phyloP scores from a whole-genome alignment of 331 rosid species.

The Pyracantha coccinea region DNA sequence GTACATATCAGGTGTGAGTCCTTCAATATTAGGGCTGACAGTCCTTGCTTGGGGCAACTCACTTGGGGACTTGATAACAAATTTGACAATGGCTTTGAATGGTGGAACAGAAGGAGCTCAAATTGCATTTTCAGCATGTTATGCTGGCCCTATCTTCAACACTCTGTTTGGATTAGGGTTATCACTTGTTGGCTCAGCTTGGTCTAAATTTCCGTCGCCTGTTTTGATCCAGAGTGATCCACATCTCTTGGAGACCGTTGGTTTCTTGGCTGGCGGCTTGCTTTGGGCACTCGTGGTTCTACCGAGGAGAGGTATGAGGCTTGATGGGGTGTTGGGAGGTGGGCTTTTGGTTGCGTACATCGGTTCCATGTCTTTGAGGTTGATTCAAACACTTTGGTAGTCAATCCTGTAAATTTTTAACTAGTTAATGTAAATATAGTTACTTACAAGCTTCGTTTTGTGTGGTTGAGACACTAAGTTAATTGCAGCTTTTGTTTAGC shows the following conservation, averaged over 20 bases:
- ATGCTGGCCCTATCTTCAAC: slow-evolving; percentile 91
- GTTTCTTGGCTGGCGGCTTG: slow-evolving; percentile 51
- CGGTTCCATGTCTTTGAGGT: slow-evolving; percentile 45
- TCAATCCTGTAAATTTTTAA: background rate
- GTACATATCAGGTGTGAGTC: slow-evolving; percentile 50
- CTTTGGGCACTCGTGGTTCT: slow-evolving; percentile 70
- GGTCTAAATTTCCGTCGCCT: slow-evolving; percentile 54
- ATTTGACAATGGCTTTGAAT: slow-evolving; percentile 68
- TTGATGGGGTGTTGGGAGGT: slow-evolving; percentile 56
- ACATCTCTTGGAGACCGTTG: slow-evolving; percentile 57
- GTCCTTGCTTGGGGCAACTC: slow-evolving; percentile 95
- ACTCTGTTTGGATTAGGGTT: slow-evolving; percentile 68
- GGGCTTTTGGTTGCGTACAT: slow-evolving; percentile 57
- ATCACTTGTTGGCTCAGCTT: slow-evolving; percentile 45
- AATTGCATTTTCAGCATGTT: slow-evolving; percentile 79
- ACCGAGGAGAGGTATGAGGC: slow-evolving; percentile 57
- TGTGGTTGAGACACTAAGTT: background rate
- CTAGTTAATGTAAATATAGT: background rate
- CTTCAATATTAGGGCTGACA: slow-evolving; percentile 69
- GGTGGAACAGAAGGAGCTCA: slow-evolving; percentile 79
- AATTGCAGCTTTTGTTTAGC: background rate
- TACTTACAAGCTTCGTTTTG: background rate
- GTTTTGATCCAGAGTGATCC: slow-evolving; percentile 48
- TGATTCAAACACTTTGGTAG: slow-evolving; percentile 34
- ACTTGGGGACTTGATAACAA: slow-evolving; percentile 69